A percentile compares a stretch with the other conserved stretches of the same genome.
phyloP scores from a whole-genome alignment of 306 rosid genomes.

The Ochetophila trinervis region DNA sequence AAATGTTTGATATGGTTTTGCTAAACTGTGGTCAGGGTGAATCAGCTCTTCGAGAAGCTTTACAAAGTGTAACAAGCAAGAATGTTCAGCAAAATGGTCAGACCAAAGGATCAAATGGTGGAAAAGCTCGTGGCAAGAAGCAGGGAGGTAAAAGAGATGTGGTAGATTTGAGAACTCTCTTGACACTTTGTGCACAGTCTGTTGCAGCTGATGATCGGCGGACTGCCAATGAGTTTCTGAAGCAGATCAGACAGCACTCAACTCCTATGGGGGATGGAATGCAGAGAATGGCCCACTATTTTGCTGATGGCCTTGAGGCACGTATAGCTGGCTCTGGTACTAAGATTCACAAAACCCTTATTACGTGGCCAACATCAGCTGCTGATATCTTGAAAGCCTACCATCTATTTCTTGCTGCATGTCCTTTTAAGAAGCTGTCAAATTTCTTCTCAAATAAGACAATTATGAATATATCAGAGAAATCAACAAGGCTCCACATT shows the following conservation, averaged over 20 bases:
- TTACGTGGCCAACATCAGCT: slow-evolving; percentile 34
- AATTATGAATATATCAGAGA: slow-evolving; percentile 33
- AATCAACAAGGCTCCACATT: slow-evolving; percentile 36
- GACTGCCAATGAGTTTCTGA: slow-evolving; percentile 24
- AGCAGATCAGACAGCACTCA: slow-evolving; percentile 37
- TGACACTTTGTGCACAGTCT: slow-evolving; percentile 40
- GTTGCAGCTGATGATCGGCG: slow-evolving; percentile 32
- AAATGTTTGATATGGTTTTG: slow-evolving; percentile 36
- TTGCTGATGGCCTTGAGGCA: slow-evolving; percentile 43
- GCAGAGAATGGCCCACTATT: slow-evolving; percentile 38
- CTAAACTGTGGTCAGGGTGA: slow-evolving; percentile 19
- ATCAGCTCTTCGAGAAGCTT: slow-evolving; percentile 21
- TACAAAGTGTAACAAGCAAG: slow-evolving; percentile 25
- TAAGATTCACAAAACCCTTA: slow-evolving; percentile 29
- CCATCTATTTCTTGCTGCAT: slow-evolving; percentile 35
- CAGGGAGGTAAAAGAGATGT: slow-evolving; percentile 28
- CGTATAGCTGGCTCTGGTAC: slow-evolving; percentile 40
- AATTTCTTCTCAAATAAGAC: slow-evolving; percentile 35
- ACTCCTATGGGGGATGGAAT: slow-evolving; percentile 34
- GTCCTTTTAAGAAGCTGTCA: slow-evolving; percentile 37
- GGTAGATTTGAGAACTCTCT: slow-evolving; percentile 38
- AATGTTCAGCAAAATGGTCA: slow-evolving; percentile 25
- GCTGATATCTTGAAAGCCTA: slow-evolving; percentile 41
- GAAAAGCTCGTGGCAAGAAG: slow-evolving; percentile 34
- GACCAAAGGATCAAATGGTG: slow-evolving; percentile 24